Evolutionary conservation across 176 grass and related monocot genomes (phyloP).

Genomic region (Aegilops sharonensis): DNA sequence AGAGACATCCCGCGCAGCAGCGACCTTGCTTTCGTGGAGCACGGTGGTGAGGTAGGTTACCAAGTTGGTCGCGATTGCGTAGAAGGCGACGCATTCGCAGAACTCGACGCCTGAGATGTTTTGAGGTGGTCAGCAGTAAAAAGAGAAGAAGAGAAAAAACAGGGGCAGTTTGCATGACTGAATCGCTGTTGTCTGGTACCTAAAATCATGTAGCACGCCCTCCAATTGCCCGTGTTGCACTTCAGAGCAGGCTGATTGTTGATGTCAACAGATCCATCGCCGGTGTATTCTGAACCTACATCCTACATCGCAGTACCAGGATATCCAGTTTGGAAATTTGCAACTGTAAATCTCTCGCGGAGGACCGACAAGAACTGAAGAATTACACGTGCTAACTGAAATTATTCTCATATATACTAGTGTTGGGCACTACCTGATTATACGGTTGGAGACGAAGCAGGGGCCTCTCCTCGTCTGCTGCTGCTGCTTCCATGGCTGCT

Average conservation of each 20-base stretch:
- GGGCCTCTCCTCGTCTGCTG: slow-evolving; percentile 33
- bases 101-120: slow-evolving; percentile 24
- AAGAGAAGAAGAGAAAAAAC: not conserved
- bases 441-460: slow-evolving; percentile 8
- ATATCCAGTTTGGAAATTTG: not conserved
- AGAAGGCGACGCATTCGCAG: not conserved
- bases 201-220: slow-evolving; percentile 32
- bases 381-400: not conserved
- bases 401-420: no score
- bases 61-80: not conserved
- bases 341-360: not conserved
- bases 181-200: not conserved
- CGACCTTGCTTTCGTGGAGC: slow-evolving; percentile 22
- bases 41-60: slow-evolving; percentile 29
- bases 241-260: slow-evolving; percentile 36
- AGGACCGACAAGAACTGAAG: not conserved
- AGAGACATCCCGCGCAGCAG: slow-evolving; percentile 9
- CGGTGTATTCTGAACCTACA: not conserved
- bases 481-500: slow-evolving; percentile 16
- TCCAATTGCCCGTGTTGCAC: slow-evolving; percentile 29
- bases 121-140: not conserved
- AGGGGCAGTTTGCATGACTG: not conserved
- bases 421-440: slow-evolving; percentile 3
- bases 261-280: slow-evolving; percentile 25
- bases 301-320: not conserved